Evolutionary conservation across 2,329 filamentous ascomycete genomes (phyloP).

Genomic region (Fusarium sp.): DNA sequence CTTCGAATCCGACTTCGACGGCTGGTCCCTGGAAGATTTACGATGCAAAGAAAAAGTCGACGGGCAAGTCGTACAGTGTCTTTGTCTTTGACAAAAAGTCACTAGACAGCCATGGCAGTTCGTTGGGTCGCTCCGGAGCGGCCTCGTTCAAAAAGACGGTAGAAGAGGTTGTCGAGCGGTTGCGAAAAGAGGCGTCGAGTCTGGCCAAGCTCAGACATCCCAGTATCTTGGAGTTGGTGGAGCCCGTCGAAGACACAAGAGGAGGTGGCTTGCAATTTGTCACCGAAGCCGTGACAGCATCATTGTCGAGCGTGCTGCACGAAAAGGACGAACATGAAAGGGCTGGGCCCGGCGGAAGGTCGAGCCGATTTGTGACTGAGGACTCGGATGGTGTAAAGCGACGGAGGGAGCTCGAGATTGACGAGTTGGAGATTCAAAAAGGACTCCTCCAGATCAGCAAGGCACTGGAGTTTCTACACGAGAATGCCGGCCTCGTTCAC

Average conservation of each 20-base stretch:
- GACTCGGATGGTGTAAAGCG: constrained; percentile 79
- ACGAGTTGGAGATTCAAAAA: constrained; percentile 98
- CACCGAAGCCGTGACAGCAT: constrained; percentile 90
- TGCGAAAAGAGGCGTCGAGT: constrained; percentile 92
- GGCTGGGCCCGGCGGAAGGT: constrained; percentile 73
- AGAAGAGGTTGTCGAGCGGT: constrained; percentile 89
- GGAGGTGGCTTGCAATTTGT: constrained; percentile 95
- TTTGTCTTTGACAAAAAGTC: constrained; percentile 95
- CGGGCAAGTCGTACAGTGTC: constrained; percentile 87
- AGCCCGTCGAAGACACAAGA: constrained; percentile 94
- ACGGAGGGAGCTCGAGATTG: constrained; percentile 88
- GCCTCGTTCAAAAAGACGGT: constrained; percentile 81
- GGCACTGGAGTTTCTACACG: constrained; percentile 93
- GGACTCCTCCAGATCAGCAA: constrained; percentile 93
- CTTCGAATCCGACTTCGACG: constrained; percentile 78
- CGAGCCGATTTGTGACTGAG: constrained; percentile 84
- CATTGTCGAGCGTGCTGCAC: constrained; percentile 82
- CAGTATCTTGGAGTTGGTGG: constrained; percentile 89
- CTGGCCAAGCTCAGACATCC: constrained; percentile 91
- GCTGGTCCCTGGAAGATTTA: constrained; percentile 98
- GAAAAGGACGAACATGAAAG: constrained; percentile 92
- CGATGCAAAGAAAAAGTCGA: constrained; percentile 97
- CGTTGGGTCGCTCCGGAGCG: constrained; percentile 59
- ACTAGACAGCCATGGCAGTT: constrained; percentile 70
- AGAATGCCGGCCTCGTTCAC: constrained; percentile 93